These are phyloP conservation scores for Phytopythium cucurbitacearum DNA, from an alignment of 352 stramenopile species.

Conservation along the genomic window DNA sequence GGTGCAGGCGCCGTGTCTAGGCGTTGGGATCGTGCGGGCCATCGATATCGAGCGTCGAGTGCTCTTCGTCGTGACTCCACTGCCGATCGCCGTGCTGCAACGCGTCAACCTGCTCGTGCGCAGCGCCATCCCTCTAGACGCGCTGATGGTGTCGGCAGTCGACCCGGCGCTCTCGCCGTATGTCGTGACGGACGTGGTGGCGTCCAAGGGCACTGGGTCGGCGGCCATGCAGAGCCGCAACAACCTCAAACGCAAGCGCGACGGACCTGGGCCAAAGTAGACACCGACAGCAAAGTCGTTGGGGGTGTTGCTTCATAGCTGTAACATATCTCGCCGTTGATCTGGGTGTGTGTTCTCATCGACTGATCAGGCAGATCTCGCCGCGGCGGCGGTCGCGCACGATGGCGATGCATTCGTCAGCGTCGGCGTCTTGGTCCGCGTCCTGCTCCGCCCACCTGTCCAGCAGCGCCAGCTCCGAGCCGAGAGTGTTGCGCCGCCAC, in stretches of 20 bases:
- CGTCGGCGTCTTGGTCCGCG: slow-evolving; percentile 5
- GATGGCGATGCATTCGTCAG: slow-evolving; percentile 37
- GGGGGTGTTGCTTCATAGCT: not conserved
- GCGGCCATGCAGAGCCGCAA: slow-evolving; percentile 82
- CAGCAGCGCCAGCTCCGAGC: not conserved
- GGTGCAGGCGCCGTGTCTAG: slow-evolving; percentile 56
- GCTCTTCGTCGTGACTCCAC: slow-evolving; percentile 63
- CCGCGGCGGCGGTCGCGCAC: slow-evolving; percentile 36
- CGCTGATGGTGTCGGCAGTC: slow-evolving; percentile 46
- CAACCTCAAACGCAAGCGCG: slow-evolving; percentile 85
- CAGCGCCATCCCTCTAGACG: slow-evolving; percentile 54
- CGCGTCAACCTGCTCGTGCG: slow-evolving; percentile 74
- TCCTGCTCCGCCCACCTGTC: slow-evolving; percentile 20
- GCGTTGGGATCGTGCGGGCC: slow-evolving; percentile 60
- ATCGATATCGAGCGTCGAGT: slow-evolving; percentile 47
- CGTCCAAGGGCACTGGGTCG: slow-evolving; percentile 69
- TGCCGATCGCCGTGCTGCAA: slow-evolving; percentile 43
- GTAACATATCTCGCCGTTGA: not conserved
- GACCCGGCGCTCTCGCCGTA: slow-evolving; percentile 46
- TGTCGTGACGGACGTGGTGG: slow-evolving; percentile 62
- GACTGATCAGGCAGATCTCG: slow-evolving; percentile 50
- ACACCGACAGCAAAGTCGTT: not conserved
- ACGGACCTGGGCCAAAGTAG: slow-evolving; percentile 10
- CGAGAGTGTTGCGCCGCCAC: not conserved
- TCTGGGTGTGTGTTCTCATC: slow-evolving; percentile 10